A percentile compares a stretch with the other conserved stretches of the same genome.
phyloP scores from a whole-genome alignment of 805 yeast species.

The Candida insectalens region DNA sequence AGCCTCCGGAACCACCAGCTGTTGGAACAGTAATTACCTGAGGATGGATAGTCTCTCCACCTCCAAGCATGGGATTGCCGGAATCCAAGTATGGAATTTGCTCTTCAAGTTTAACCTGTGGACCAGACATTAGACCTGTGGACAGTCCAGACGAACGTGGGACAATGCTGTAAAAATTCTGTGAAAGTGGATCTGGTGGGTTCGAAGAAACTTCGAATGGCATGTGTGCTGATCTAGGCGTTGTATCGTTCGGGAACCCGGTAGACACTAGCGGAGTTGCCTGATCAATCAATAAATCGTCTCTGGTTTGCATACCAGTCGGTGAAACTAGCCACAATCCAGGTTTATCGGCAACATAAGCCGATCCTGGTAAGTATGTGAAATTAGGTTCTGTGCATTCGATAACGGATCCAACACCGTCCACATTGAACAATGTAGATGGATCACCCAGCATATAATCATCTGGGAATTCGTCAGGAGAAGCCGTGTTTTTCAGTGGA shows the following conservation, averaged over 20 bases:
- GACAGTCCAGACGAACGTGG: neutral
- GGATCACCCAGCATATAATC: conserved; percentile 1
- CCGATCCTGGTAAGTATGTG: conserved; percentile 2
- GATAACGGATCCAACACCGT: conserved; percentile 3
- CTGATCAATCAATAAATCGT: conserved; percentile 18
- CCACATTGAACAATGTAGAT: conserved; percentile 1
- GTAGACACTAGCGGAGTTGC: conserved; percentile 22
- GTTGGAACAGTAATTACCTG: no score
- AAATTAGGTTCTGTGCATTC: neutral
- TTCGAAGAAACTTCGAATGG: no score
- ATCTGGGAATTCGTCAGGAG: neutral
- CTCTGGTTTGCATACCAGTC: conserved; percentile 11
- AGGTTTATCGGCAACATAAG: conserved; percentile 7
- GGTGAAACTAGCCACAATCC: conserved; percentile 19
- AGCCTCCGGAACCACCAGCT: neutral
- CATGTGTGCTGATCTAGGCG: neutral
- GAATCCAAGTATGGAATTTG: no score
- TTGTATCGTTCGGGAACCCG: conserved; percentile 6
- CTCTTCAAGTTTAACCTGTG: no score
- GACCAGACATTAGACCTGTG: neutral
- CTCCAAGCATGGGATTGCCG: no score
- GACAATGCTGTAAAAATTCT: neutral
- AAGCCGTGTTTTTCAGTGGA: neutral
- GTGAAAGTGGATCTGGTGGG: neutral
- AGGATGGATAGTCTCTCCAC: no score